Evolutionary conservation across 2,329 filamentous ascomycete genomes (phyloP), one percentile per base, ranked within the genome.

Genomic region (Berkeleyomyces rouxiae): DNA sequence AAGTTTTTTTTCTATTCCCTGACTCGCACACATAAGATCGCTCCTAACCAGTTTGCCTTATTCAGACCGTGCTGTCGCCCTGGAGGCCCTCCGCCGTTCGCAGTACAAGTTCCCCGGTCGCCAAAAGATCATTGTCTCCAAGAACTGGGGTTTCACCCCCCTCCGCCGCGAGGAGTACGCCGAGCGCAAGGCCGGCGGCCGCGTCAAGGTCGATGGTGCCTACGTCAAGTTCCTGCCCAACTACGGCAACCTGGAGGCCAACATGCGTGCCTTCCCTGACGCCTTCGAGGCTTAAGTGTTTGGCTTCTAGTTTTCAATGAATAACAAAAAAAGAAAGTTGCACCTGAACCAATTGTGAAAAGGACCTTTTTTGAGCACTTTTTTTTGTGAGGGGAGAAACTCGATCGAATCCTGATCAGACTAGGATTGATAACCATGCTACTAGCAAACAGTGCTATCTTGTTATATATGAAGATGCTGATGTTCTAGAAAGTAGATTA

Each of bases 61-160:
- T 51, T 31, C 68, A 88, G 85, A 93, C 86, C 90, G 90, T 72
- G 86, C 87, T 71, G 84, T 86, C 73, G 93, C 93, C 76, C 90
- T 99, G 74, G 93, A 99, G 87, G 93, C 93, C 75, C 89, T 99
- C 77, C 92, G 95, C 77, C 90, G 93, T 78, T 95, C 90, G 70
- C 93, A 96, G 87, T 96, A 97, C 90, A 99, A 97, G 88, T 99
- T 99, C 89, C 93, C 93, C 70, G 93, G 93, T 78, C 92, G 93
- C 81, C 93, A 99, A 85, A 99, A 99, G 90, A 97, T 99, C 82
- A 96, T 99, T 74, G 87, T 97, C 81, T 95, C 88, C 83, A 99
- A 97, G 90, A 99, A 99, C 86, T 99, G 93, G 93, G 93, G 93
- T 71, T 99, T 99, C 88, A 99, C 93, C 67, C 91, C 91, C 75